Base-by-base conservation (phyloP, 495 filamentous ascomycete genomes). In the Talaromyces proteolyticus region DNA sequence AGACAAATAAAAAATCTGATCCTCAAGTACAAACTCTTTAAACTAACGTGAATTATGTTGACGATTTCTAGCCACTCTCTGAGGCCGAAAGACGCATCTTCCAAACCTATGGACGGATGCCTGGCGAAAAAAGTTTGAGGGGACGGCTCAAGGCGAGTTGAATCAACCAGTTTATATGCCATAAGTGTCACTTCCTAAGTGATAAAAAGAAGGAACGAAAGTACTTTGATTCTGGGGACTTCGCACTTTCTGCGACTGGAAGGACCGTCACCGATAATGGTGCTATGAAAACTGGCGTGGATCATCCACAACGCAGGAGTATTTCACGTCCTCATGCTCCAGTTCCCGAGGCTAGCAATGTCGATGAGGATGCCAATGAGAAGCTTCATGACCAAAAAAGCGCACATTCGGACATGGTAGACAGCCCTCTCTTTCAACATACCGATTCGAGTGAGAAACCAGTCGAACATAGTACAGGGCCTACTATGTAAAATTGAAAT, bases 151-250 rank as follows among this genome's bases (percentile, higher is more conserved):
- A 29, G 25, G 25, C 12, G 12, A 6, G 25, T 12, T 29, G 12
- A 29, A 29, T 29, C 6, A 29, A 29, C n/a, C n/a, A n/a, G n/a
- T n/a, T 29, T 5, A 12, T 12, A 12, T 29, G 25, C 25, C 25
- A 6, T 12, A 6, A 29, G n/a, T n/a, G n/a, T n/a, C 25, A 29
- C 6, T 6, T 29, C 25, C 25, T 29, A 12, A 12, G 25, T 29
- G 12, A 29, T 12, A 29, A 55, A 10, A 18, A 3, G 14, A 44
- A 64, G 61, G 44, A 63, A 52, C 59, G 64, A 29, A 58, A 25
- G 0, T 67, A 64, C 48, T 64, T 67, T 49, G 64, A 67, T 57
- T 67, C 61, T 6, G 61, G 64, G 36, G 61, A 67, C 44, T 60
- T 58, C 10, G 64, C 64, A 49, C 52, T 64, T 57, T 64, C 57